Base-by-base conservation (phyloP, 495 filamentous ascomycete genomes). In the Glonium stellatum region DNA sequence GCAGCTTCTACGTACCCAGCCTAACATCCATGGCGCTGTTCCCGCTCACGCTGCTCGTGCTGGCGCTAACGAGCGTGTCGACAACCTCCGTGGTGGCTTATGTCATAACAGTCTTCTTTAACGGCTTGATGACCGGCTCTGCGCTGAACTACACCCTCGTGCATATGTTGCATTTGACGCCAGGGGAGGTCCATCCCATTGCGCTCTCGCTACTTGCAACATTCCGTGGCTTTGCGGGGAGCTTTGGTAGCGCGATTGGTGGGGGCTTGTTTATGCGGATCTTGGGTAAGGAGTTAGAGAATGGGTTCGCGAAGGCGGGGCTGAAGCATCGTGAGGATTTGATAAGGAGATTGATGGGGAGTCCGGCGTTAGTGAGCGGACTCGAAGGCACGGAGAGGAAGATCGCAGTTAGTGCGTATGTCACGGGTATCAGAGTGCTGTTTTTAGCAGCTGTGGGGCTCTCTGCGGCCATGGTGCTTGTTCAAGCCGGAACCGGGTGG, bases 81-180 rank as follows among this genome's bases (percentile, higher is more conserved):
- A 60, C 74, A 9, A 76, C 80, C 1, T 67, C 74, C 0, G 67
- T 76, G 0, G 37, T 58, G 0, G 55, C 79, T 0, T 89, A 85
- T 63, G 59, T 89, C 4, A 39, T 69, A 1, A 65, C 78, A 0
- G 77, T 84, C 1, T 87, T 89, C 71, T 10, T 80, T 22, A 87
- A 88, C 65, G 88, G 88, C 0, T 69, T 88, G n/a, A 78, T 77
- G 61, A 84, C 84, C 2, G 87, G 88, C 21, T 83, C 85, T 0
- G 73, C 82, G 10, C 70, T 92, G 36, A 92, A 89, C 69, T 93
- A 92, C 70, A 86, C 83, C 0, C 77, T 93, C 0, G 85, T 86
- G 0, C 89, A 93, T 62, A 65, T 90, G 5, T 76, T 92, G 13
- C 83, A 90, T 63, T 71, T 89, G n/a, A 84, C 84, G 1, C 71